Percentiles rank a stretch among this genome's conserved stretches.
These are phyloP conservation scores for Fusarium kyushuense DNA, from an alignment of 2,329 filamentous ascomycete genomes.

Conservation along the genomic window DNA sequence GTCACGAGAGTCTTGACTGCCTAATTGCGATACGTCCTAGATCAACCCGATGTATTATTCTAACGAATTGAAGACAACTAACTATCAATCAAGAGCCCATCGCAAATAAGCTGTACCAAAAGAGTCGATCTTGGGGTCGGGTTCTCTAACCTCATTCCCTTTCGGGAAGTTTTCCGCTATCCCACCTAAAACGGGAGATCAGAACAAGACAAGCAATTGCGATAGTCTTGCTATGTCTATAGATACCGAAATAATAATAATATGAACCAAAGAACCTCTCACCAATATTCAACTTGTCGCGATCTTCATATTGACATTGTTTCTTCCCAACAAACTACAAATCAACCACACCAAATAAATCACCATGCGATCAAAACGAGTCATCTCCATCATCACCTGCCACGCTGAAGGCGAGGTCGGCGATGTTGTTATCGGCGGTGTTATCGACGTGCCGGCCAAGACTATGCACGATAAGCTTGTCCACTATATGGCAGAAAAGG, in stretches of 20 bases:
- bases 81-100: not conserved
- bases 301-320: not conserved
- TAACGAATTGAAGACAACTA: not conserved
- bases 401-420: constrained; percentile 60
- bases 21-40: not conserved
- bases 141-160: constrained; percentile 21
- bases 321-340: not conserved
- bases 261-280: not conserved
- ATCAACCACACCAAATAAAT: not conserved
- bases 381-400: constrained; percentile 51
- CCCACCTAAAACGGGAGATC: not conserved
- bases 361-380: constrained; percentile 30
- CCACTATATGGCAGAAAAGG: constrained; percentile 56
- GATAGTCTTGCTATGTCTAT: not conserved
- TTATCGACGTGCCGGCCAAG: constrained; percentile 57
- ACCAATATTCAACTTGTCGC: not conserved
- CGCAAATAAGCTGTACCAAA: not conserved
- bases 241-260: constrained; percentile 10
- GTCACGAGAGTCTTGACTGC: not conserved
- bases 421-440: constrained; percentile 62
- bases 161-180: constrained; percentile 18
- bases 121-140: not conserved
- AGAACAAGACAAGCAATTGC: not conserved
- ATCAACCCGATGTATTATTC: not conserved
- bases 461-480: constrained; percentile 63